Percentiles rank a stretch among this genome's conserved stretches.
Evolutionary conservation across 202 grass and related monocot genomes (phyloP).

Genomic region (Brachypodium distachyon): DNA sequence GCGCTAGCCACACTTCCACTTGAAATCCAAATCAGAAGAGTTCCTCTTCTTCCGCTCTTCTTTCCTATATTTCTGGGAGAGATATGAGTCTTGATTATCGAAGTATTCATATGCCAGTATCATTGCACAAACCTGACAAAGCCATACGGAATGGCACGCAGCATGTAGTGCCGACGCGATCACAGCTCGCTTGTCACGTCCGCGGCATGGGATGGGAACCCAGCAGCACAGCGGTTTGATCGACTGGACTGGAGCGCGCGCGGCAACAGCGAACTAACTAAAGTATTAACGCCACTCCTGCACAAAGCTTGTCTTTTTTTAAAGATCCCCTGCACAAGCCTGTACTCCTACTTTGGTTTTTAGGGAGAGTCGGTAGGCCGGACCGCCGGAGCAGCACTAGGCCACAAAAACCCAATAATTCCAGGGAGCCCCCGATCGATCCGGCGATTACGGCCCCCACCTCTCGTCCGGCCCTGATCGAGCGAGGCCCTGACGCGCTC

Average conservation of each 20-base stretch:
- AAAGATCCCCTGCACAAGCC: background rate
- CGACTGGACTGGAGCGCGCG: background rate
- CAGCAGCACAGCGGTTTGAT: background rate
- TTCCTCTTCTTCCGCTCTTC: background rate
- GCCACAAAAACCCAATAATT: background rate
- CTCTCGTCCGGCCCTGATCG: background rate
- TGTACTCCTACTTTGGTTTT: background rate
- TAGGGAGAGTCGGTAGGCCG: no score
- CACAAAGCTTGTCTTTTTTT: no score
- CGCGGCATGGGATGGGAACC: background rate
- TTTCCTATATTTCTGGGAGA: background rate
- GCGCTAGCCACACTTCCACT: no score
- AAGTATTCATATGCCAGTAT: background rate
- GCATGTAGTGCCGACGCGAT: background rate
- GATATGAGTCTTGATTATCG: background rate
- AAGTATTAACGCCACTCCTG: background rate
- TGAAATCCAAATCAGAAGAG: background rate
- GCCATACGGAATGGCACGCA: background rate
- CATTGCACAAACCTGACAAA: background rate
- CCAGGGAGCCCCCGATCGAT: background rate
- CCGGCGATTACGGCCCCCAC: background rate
- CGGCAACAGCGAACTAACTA: background rate
- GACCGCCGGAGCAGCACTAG: background rate
- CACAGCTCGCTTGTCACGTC: background rate
- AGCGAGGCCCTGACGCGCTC: background rate